These are phyloP conservation scores for Artemisia argyi DNA, from an alignment of 129 eudicot genomes.

Conservation along the genomic window DNA sequence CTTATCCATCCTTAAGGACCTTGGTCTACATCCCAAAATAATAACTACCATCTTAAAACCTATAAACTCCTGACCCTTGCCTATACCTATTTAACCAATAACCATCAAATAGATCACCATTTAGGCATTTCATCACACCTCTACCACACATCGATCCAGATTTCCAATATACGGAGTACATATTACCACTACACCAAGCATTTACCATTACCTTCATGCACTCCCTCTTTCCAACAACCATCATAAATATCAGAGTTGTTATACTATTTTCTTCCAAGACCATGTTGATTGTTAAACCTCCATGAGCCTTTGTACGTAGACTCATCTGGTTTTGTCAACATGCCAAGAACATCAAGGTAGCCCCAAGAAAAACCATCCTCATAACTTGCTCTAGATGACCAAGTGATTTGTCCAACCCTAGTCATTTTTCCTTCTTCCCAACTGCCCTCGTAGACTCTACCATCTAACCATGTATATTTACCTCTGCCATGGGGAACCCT, in stretches of 20 bases:
- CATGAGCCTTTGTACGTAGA: too few relatives aligned
- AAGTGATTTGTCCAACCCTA: too few relatives aligned
- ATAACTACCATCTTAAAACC: slow-evolving; percentile 7
- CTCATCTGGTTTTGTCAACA: too few relatives aligned
- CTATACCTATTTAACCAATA: background rate
- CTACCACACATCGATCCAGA: background rate
- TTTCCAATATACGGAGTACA: background rate
- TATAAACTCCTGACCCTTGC: slow-evolving; percentile 9
- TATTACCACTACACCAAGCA: slow-evolving; percentile 4
- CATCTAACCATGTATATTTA: slow-evolving; percentile 7
- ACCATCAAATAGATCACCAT: slow-evolving; percentile 1
- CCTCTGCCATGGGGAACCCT: slow-evolving; percentile 6
- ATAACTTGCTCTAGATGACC: too few relatives aligned
- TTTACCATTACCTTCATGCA: background rate
- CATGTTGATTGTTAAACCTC: too few relatives aligned
- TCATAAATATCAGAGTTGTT: too few relatives aligned
- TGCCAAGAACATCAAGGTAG: too few relatives aligned
- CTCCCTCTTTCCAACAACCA: too few relatives aligned
- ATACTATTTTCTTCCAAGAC: too few relatives aligned
- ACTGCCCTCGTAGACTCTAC: background rate
- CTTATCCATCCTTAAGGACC: background rate
- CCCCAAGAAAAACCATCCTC: too few relatives aligned
- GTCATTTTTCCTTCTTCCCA: too few relatives aligned
- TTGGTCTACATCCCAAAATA: slow-evolving; percentile 5
- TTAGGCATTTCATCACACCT: slow-evolving; percentile 4